These are phyloP conservation scores for Clausena lansium DNA, from an alignment of 345 rosid species.

Conservation along the genomic window DNA sequence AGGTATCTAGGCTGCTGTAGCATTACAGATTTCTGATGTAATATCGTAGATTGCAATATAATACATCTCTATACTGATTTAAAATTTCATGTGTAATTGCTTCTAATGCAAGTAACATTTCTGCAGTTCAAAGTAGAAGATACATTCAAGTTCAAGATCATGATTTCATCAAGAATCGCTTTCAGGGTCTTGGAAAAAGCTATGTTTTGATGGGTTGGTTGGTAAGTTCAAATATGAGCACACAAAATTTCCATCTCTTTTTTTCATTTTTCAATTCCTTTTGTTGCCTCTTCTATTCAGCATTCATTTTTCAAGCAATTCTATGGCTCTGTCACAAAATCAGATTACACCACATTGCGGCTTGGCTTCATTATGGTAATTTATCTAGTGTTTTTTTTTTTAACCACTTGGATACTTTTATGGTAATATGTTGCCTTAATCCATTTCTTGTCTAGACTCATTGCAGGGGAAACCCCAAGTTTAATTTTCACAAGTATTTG, in stretches of 20 bases:
- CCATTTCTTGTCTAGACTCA: slow-evolving; percentile 48
- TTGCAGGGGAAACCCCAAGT: slow-evolving; percentile 68
- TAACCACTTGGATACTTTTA: not conserved
- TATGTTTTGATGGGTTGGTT: slow-evolving; percentile 56
- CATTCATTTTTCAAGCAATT: slow-evolving; percentile 90
- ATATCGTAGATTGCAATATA: no score
- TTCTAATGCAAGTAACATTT: not conserved
- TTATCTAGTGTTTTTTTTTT: not conserved
- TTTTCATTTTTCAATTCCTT: not conserved
- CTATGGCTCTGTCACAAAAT: slow-evolving; percentile 61
- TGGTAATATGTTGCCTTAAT: no score
- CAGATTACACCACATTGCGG: slow-evolving; percentile 79
- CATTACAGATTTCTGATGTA: no score
- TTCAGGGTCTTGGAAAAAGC: slow-evolving; percentile 67
- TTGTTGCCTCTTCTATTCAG: slow-evolving; percentile 29
- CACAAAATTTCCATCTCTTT: no score
- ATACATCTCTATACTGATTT: no score
- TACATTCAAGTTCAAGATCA: slow-evolving; percentile 59
- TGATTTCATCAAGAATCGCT: slow-evolving; percentile 64
- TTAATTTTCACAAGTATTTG: slow-evolving; percentile 82
- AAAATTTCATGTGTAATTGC: not conserved
- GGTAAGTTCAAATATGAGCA: slow-evolving; percentile 34
- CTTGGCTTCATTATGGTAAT: slow-evolving; percentile 80
- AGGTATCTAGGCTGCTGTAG: no score
- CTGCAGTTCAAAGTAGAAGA: slow-evolving; percentile 41